Percentiles rank a stretch among this genome's conserved stretches.
phyloP scores from a whole-genome alignment of 2,329 filamentous ascomycete species.

The Akanthomyces dipterigenus region DNA sequence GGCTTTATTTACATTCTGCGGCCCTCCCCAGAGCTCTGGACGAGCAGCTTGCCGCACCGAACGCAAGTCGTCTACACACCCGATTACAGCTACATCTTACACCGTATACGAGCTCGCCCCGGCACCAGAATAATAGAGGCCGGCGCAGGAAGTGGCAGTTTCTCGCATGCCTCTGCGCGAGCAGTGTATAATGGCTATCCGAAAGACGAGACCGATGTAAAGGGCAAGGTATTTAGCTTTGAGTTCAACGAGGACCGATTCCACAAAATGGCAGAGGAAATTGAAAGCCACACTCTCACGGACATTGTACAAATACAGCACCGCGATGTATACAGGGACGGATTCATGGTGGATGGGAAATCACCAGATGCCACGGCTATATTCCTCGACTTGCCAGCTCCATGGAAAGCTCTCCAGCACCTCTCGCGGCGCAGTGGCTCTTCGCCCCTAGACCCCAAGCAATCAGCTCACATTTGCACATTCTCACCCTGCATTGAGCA shows the following conservation, averaged over 20 bases:
- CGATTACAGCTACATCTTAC: constrained; percentile 78
- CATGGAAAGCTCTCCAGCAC: constrained; percentile 72
- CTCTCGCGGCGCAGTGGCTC: constrained; percentile 55
- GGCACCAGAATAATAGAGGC: constrained; percentile 72
- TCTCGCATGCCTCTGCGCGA: constrained; percentile 70
- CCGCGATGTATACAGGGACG: constrained; percentile 70
- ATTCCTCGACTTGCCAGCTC: constrained; percentile 75
- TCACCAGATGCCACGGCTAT: constrained; percentile 62
- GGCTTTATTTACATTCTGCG: constrained; percentile 75
- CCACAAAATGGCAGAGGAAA: constrained; percentile 61
- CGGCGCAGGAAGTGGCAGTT: constrained; percentile 75
- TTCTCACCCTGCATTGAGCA: constrained; percentile 98
- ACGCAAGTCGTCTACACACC: constrained; percentile 85
- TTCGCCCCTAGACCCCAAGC: constrained; percentile 63
- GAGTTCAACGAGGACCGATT: constrained; percentile 73
- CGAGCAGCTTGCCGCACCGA: constrained; percentile 68
- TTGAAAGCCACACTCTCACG: constrained; percentile 59
- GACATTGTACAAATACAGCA: constrained; percentile 66
- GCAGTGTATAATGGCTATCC: constrained; percentile 71
- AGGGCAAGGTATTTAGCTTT: constrained; percentile 72
- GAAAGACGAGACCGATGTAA: constrained; percentile 32
- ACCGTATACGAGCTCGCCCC: constrained; percentile 66
- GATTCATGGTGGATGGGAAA: constrained; percentile 56
- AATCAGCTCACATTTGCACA: constrained; percentile 74
- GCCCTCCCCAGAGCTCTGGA: constrained; percentile 79